Conservation (phyloP, 225 moss, liverwort and hornwort genomes). For the Anthoceros angustus region DNA sequence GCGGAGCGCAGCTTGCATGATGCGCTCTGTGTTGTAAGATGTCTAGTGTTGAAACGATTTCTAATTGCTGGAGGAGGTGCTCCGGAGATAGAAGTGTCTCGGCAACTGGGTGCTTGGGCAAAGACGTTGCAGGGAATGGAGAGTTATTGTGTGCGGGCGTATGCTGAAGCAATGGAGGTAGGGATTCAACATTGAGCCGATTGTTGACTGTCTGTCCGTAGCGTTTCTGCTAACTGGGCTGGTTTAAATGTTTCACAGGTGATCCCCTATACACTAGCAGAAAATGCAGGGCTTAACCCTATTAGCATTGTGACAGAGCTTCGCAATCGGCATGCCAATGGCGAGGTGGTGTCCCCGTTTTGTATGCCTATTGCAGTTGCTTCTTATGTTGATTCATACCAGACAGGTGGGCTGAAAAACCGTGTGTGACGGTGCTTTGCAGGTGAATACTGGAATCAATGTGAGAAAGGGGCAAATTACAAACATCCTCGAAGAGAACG, state of each 20-base stretch:
- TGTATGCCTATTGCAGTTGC: background rate
- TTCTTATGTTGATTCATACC: too few species aligned
- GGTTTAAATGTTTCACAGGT: constrained; percentile 28
- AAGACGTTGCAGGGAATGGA: constrained; percentile 94
- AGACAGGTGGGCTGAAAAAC: too few species aligned
- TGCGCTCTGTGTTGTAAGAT: constrained; percentile 74
- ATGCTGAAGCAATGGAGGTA: constrained; percentile 93
- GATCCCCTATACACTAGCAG: constrained; percentile 83
- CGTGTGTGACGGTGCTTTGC: background rate
- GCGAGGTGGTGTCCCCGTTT: constrained; percentile 37
- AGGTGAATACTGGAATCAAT: constrained; percentile 82
- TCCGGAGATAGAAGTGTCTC: constrained; percentile 87
- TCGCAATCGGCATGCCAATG: constrained; percentile 81
- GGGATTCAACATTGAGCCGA: background rate
- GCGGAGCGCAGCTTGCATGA: constrained; percentile 84
- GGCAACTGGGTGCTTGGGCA: constrained; percentile 86
- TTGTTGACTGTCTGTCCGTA: background rate
- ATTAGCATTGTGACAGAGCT: constrained; percentile 83
- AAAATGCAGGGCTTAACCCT: constrained; percentile 90
- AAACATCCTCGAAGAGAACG: constrained; percentile 91
- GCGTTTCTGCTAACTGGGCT: background rate
- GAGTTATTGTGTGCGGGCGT: constrained; percentile 81
- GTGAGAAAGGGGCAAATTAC: constrained; percentile 94
- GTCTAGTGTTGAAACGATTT: constrained; percentile 59
- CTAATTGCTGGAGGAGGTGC: constrained; percentile 94